Evolutionary conservation across 2,329 filamentous ascomycete genomes (phyloP).

Genomic region (Emergomyces orientalis): DNA sequence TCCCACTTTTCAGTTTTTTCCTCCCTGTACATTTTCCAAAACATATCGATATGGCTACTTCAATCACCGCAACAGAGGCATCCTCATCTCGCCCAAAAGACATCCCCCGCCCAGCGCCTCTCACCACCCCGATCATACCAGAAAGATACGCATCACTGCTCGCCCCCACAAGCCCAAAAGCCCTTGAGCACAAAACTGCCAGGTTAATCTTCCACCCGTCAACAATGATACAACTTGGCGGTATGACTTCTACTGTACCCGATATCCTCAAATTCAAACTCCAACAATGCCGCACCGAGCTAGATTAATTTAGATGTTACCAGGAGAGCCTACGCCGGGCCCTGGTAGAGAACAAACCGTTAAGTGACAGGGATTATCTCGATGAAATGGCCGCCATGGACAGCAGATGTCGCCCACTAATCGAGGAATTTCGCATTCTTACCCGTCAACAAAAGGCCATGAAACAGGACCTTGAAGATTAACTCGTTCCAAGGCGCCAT

Average conservation of each 20-base stretch:
- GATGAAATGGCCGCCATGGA: background rate
- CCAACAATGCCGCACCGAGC: background rate
- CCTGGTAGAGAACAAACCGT: background rate
- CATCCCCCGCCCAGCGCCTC: background rate
- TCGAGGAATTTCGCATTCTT: background rate
- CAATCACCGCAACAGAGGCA: background rate
- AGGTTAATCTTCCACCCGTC: background rate
- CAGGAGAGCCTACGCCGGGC: background rate
- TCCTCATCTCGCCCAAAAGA: background rate
- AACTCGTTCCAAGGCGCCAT: background rate
- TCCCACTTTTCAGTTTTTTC: background rate
- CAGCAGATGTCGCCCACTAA: background rate
- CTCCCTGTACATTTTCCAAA: background rate
- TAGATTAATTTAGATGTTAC: background rate
- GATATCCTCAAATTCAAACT: background rate
- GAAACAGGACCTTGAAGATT: background rate
- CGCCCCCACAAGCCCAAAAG: background rate
- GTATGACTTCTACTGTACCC: background rate
- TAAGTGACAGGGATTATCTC: background rate
- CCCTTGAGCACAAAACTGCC: background rate
- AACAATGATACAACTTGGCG: background rate
- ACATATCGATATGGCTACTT: background rate
- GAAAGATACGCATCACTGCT: constrained; percentile 3
- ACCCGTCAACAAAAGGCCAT: background rate
- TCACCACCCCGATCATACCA: background rate